Base-by-base conservation (phyloP, 2,329 filamentous ascomycete species). In the Colletotrichum gloeosporioides region DNA sequence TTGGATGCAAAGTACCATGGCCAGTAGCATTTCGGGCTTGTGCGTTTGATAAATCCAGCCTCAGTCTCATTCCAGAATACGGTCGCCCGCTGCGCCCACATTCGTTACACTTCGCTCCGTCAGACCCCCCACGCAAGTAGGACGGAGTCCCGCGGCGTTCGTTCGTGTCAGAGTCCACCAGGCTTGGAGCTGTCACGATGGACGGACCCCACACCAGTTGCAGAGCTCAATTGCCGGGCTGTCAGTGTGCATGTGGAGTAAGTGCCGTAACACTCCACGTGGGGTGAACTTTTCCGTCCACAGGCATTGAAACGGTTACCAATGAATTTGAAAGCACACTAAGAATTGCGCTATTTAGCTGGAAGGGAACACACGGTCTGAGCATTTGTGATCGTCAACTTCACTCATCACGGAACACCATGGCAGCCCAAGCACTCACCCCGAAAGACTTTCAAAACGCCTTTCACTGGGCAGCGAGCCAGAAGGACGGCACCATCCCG, bases 391-490 rank as follows among this genome's bases (percentile, higher is more conserved):
- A 12, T 18, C 6, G 13, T 22, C n/a, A 22, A 9, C 16, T 8
- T 61, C 27, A 10, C n/a, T 63, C 59, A 34, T 62, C 27, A 31
- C 57, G n/a, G n/a, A 63, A 8, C 31, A 22, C 22, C 15, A 75
- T 75, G 73, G 62, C 73, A 31, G 69, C 62, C 10, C 53, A 75
- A 44, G 29, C 15, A 7, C 55, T 73, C 6, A 22, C 63, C 9
- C 69, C 69, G 22, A 63, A 63, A 39, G 87, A 89, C 59, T 89
- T 89, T 77, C 87, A 89, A 70, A 87, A 88, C 67, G 88, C 89
- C 79, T 89, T 89, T 76, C 88, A 89, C 80, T 92, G 90, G 90
- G 90, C 90, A 1, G 89, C 91, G 80, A 91, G 90, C n/a, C 90
- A 92, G 78, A 87, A 91, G 79, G 86, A 92, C 80, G 90, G 88